A percentile compares a stretch with the other conserved stretches of the same genome.
Evolutionary conservation across 306 rosid genomes (phyloP).

Genomic region (Corylus avellana): DNA sequence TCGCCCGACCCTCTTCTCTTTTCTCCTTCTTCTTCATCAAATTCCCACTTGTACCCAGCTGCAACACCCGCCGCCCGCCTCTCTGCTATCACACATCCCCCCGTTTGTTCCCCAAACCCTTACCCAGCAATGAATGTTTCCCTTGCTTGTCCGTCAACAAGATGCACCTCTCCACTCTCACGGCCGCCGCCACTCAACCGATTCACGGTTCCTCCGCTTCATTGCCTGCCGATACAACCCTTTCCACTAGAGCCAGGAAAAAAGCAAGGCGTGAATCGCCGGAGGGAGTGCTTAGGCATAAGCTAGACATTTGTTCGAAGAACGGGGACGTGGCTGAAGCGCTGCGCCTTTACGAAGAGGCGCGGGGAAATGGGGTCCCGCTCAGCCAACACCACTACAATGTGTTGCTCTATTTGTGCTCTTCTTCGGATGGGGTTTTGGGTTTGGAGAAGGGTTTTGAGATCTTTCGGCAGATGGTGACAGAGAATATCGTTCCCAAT

Average conservation of each 20-base stretch:
- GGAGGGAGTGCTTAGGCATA: slow-evolving; percentile 42
- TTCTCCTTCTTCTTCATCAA: slow-evolving; percentile 43
- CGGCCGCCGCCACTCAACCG: slow-evolving; percentile 23
- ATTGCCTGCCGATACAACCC: not conserved
- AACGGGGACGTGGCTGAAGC: slow-evolving; percentile 57
- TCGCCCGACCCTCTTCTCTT: slow-evolving; percentile 43
- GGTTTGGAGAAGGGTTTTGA: slow-evolving; percentile 70
- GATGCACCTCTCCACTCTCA: slow-evolving; percentile 30
- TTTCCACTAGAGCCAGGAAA: slow-evolving; percentile 41
- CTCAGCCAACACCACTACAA: slow-evolving; percentile 59
- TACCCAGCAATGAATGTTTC: not conserved
- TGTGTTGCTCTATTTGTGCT: slow-evolving; percentile 65
- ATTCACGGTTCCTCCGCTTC: slow-evolving; percentile 20
- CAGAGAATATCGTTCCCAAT: slow-evolving; percentile 56
- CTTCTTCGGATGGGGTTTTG: slow-evolving; percentile 32
- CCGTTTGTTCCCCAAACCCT: slow-evolving; percentile 4
- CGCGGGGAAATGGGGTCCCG: slow-evolving; percentile 41
- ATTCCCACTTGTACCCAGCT: slow-evolving; percentile 30
- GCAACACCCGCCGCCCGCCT: slow-evolving; percentile 22
- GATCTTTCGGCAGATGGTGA: slow-evolving; percentile 70
- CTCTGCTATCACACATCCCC: not conserved
- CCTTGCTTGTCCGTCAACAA: slow-evolving; percentile 15
- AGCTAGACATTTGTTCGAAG: slow-evolving; percentile 60
- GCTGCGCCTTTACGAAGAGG: slow-evolving; percentile 70
- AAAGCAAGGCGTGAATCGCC: slow-evolving; percentile 57